Conservation (phyloP, 495 filamentous ascomycete species). For the Penicillium pulvis region DNA sequence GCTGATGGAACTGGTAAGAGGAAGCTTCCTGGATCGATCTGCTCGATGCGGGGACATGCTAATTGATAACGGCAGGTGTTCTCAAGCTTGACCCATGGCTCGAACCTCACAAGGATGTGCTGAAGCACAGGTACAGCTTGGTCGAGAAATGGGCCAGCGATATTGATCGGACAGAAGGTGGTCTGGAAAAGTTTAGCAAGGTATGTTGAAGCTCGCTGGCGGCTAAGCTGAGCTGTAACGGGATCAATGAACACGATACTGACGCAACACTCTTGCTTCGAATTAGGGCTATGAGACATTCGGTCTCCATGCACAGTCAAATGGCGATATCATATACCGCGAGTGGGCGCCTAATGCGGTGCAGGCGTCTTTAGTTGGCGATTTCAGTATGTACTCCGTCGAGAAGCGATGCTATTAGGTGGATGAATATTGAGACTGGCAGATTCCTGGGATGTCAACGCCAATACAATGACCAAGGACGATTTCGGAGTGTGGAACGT, state of each 20-base stretch:
- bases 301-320: slow-evolving; percentile 75
- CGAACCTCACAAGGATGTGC: slow-evolving; percentile 74
- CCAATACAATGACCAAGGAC: slow-evolving; percentile 84
- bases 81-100: slow-evolving; percentile 88
- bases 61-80: slow-evolving; percentile 60
- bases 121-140: slow-evolving; percentile 75
- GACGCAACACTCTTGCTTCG: neutral
- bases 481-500: slow-evolving; percentile 88
- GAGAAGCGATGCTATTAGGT: slow-evolving; percentile 5
- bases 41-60: neutral
- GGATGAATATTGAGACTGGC: slow-evolving; percentile 35
- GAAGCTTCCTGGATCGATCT: neutral
- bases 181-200: slow-evolving; percentile 88
- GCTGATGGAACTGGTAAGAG: slow-evolving; percentile 27
- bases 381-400: slow-evolving; percentile 72
- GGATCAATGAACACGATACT: neutral
- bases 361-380: slow-evolving; percentile 85
- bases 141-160: slow-evolving; percentile 87
- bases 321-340: slow-evolving; percentile 85
- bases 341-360: slow-evolving; percentile 96
- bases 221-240: neutral
- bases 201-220: slow-evolving; percentile 42
- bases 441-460: slow-evolving; percentile 86
- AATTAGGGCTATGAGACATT: slow-evolving; percentile 75
- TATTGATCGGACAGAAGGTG: slow-evolving; percentile 82